phyloP scores from a whole-genome alignment of 2,329 filamentous ascomycete species.

The Cryphonectria radicalis region DNA sequence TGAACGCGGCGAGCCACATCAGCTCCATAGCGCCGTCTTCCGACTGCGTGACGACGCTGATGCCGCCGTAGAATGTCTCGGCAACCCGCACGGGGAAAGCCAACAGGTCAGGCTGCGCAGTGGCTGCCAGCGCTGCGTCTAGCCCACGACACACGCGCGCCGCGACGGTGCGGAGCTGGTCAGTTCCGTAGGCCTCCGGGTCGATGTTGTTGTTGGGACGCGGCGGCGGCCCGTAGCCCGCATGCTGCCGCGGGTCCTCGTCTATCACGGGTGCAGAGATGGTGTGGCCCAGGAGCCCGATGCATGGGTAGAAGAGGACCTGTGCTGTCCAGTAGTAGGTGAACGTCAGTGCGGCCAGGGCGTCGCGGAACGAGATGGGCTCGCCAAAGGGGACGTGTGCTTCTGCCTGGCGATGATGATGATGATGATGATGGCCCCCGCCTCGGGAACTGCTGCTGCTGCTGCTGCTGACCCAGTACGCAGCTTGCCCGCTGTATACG shows the following conservation, averaged over 20 bases:
- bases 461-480: constrained; percentile 44
- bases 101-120: constrained; percentile 52
- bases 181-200: constrained; percentile 47
- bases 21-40: constrained; percentile 50
- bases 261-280: constrained; percentile 51
- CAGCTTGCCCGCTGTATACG: constrained; percentile 36
- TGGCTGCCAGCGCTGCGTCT: constrained; percentile 50
- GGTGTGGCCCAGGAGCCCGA: constrained; percentile 49
- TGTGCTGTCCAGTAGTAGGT: constrained; percentile 59
- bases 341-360: constrained; percentile 50
- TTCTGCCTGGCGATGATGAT: constrained; percentile 31
- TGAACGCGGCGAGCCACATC: constrained; percentile 53
- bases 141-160: constrained; percentile 55
- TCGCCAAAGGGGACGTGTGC: constrained; percentile 50
- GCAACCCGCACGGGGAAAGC: constrained; percentile 48
- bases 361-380: constrained; percentile 50
- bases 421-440: constrained; percentile 1
- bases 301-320: constrained; percentile 53
- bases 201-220: constrained; percentile 48
- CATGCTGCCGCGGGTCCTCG: constrained; percentile 39
- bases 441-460: neutral
- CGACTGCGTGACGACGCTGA: constrained; percentile 42
- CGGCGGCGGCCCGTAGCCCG: constrained; percentile 45
- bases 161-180: constrained; percentile 53
- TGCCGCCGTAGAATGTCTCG: constrained; percentile 45